These are phyloP conservation scores for Marasmius sp. DNA, from an alignment of 1,284 basidiomycete genomes.

Conservation along the genomic window DNA sequence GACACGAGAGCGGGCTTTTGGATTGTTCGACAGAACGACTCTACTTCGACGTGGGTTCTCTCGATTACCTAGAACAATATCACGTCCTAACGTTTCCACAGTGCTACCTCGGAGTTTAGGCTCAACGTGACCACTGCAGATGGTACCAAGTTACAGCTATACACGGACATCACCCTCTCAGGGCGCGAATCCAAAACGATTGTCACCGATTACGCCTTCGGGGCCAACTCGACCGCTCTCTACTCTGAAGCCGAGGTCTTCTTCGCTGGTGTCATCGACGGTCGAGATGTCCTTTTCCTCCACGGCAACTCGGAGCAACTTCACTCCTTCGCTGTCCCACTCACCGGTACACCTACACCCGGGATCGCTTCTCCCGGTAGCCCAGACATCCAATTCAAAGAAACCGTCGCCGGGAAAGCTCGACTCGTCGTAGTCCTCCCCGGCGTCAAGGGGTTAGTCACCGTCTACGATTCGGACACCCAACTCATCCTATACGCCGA, in stretches of 20 bases:
- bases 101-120: constrained; percentile 50
- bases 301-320: constrained; percentile 59
- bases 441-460: constrained; percentile 58
- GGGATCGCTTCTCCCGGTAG: constrained; percentile 12
- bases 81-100: constrained; percentile 22
- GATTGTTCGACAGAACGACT: constrained; percentile 65
- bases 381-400: not conserved
- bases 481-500: constrained; percentile 71
- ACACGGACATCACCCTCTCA: constrained; percentile 55
- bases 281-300: constrained; percentile 67
- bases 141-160: constrained; percentile 49
- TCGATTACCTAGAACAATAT: not conserved
- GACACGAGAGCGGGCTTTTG: constrained; percentile 67
- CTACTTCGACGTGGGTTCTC: constrained; percentile 59
- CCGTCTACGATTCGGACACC: constrained; percentile 62
- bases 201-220: constrained; percentile 67
- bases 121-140: constrained; percentile 53
- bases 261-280: constrained; percentile 67
- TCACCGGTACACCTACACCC: constrained; percentile 45
- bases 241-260: constrained; percentile 70
- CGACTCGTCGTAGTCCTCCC: constrained; percentile 49
- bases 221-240: constrained; percentile 46
- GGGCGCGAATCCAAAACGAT: constrained; percentile 73
- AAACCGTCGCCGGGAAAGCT: constrained; percentile 11
- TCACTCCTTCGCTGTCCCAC: constrained; percentile 55